Percentiles rank a stretch among this genome's conserved stretches.
phyloP scores from a whole-genome alignment of 140 eudicot species.

The Stevia rebaudiana region DNA sequence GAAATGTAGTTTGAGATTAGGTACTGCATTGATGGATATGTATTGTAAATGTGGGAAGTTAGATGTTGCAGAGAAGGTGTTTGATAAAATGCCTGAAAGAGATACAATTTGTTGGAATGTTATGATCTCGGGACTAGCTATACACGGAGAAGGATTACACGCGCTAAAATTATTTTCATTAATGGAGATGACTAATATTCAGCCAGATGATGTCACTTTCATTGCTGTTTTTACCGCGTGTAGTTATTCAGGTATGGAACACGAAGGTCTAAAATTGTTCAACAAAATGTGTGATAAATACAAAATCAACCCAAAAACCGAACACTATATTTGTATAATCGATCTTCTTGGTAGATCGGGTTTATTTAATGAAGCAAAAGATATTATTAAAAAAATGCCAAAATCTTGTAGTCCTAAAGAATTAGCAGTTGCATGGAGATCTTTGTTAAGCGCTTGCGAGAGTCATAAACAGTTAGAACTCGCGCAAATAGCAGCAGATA shows the following conservation, averaged over 20 bases:
- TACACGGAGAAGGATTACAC: constrained; percentile 44
- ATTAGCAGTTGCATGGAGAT: constrained; percentile 57
- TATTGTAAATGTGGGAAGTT: constrained; percentile 62
- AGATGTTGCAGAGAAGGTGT: constrained; percentile 46
- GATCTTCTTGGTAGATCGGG: constrained; percentile 50
- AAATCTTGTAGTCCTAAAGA: constrained; percentile 27
- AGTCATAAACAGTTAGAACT: constrained; percentile 33
- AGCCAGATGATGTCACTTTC: constrained; percentile 56
- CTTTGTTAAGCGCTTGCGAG: constrained; percentile 44
- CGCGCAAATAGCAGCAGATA: constrained; percentile 45
- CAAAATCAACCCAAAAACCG: constrained; percentile 43
- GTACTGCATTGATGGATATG: constrained; percentile 63
- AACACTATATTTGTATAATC: constrained; percentile 52
- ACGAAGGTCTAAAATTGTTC: constrained; percentile 45
- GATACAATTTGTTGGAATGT: constrained; percentile 56
- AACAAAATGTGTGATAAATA: constrained; percentile 35
- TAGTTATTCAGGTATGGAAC: constrained; percentile 51
- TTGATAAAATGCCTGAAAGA: constrained; percentile 42
- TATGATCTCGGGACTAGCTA: constrained; percentile 59
- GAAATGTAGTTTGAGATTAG: constrained; percentile 25
- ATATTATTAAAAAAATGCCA: constrained; percentile 32
- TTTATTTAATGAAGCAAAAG: constrained; percentile 45
- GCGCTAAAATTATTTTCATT: constrained; percentile 36
- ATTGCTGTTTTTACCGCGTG: constrained; percentile 56
- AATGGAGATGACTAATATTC: constrained; percentile 36